Evolutionary conservation across 495 filamentous ascomycete genomes (phyloP).

Genomic region (Cryomyces antarcticus): DNA sequence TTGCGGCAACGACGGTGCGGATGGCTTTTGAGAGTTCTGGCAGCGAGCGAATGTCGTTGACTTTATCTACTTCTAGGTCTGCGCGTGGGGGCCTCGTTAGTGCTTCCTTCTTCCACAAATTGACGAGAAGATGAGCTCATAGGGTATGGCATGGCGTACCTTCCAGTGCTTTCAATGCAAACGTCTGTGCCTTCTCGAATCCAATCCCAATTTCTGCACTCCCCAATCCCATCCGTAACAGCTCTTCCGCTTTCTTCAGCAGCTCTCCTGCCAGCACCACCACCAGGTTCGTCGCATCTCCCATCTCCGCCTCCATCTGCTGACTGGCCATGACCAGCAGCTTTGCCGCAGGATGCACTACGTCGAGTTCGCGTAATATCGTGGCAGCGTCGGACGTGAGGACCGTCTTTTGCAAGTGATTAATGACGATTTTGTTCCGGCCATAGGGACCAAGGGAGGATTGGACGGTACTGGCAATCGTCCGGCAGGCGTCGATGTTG

Average conservation of each 20-base stretch:
- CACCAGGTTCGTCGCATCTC: conserved; percentile 94
- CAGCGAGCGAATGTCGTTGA: conserved; percentile 59
- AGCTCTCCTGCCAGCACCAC: conserved; percentile 92
- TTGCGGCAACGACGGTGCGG: conserved; percentile 84
- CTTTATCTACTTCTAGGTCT: conserved; percentile 81
- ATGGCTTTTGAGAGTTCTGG: conserved; percentile 86
- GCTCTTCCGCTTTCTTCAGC: conserved; percentile 89
- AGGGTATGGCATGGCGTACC: conserved; percentile 22
- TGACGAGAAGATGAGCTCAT: neutral
- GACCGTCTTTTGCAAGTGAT: conserved; percentile 99
- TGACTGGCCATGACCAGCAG: conserved; percentile 98
- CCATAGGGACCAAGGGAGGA: conserved; percentile 94
- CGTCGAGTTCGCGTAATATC: conserved; percentile 90
- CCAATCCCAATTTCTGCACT: conserved; percentile 88
- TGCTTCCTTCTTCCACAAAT: neutral
- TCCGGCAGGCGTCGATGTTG: conserved; percentile 96
- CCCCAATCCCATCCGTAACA: conserved; percentile 88
- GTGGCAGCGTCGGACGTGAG: conserved; percentile 95
- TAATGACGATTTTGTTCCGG: conserved; percentile 99
- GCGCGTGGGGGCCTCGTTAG: conserved; percentile 4
- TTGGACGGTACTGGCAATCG: conserved; percentile 87
- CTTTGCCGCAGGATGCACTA: conserved; percentile 96
- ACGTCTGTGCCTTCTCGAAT: conserved; percentile 83
- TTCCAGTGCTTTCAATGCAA: conserved; percentile 67
- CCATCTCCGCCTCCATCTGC: conserved; percentile 98